Base-by-base conservation (phyloP, 768 basidiomycete genomes). In the Pisolithus tinctorius region DNA sequence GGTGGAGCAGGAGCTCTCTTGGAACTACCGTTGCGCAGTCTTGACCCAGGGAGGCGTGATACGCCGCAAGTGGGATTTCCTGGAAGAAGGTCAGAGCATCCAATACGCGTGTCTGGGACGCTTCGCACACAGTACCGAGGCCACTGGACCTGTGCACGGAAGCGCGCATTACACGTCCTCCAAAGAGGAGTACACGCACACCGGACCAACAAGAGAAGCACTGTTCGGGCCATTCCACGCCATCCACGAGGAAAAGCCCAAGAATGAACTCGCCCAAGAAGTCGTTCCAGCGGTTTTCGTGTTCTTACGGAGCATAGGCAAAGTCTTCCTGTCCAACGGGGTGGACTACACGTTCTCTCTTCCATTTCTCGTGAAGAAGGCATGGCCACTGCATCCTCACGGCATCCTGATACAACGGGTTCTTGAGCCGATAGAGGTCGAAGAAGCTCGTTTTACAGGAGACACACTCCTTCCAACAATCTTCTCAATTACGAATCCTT, bases 71-170 rank as follows among this genome's bases (percentile, higher is more conserved):
- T 92, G 89, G 90, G 78, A 75, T 48, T 87, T 91, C 60, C 64
- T 71, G n/a, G 72, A 80, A 39, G 87, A 88, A 60, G 77, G 74
- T 6, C 84, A 92, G 60, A 74, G 77, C 1, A 79, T 93, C 31
- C 88, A 88, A 58, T 88, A 78, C 70, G 89, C 86, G 5, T 90
- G 88, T 61, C 71, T 86, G n/a, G 90, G 84, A 4, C 78, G 77
- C 64, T 74, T 92, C 36, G 81, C 84, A 58, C 81, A 84, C 58
- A 64, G 53, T n/a, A 60, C 63, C 3, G 68, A 65, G 38, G 58
- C 60, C 3, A 58, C 63, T 9, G 59, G 58, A 29, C 54, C 59
- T 2, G 53, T 61, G 17, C 64, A 61, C 47, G 55, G 59, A 41
- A 57, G 65, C 26, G 63, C 66, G 3, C 66, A 62, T 36, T 67